Evolutionary conservation across 225 moss, liverwort and hornwort genomes (phyloP), one percentile per base, ranked within the genome.

Genomic region (Sphagnum contortum): DNA sequence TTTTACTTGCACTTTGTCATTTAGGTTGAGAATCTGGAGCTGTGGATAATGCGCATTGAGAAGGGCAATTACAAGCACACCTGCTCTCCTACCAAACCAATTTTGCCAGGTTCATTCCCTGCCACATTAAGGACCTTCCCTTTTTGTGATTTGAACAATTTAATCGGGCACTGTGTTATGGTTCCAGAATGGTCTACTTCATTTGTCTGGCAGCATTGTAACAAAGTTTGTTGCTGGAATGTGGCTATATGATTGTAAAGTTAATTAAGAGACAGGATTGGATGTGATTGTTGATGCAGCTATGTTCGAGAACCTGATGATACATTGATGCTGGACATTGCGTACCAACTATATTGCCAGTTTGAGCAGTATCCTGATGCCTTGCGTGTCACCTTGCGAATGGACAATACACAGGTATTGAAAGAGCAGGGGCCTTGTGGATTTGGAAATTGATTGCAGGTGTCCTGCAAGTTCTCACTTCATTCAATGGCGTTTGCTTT

Each of bases 221-320:
- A n/a, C n/a, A n/a, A n/a, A n/a, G n/a, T n/a, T n/a, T n/a, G n/a
- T n/a, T n/a, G n/a, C n/a, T n/a, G n/a, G n/a, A n/a, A n/a, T n/a
- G n/a, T n/a, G n/a, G n/a, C n/a, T n/a, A n/a, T n/a, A n/a, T n/a
- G n/a, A n/a, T n/a, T n/a, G n/a, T n/a, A n/a, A n/a, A n/a, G n/a
- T n/a, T n/a, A n/a, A n/a, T n/a, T n/a, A n/a, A n/a, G n/a, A 9
- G 10, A 5, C 47, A 48, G 48, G 9, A 12, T 8, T 66, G 59
- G 4, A n/a, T n/a, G n/a, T n/a, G 6, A 61, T 48, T 44, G 61
- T 29, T 65, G 60, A 66, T 80, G 83, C 86, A 96, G 90, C 76
- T 98, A 92, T 69, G 90, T 98, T 67, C 92, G 88, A 46, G 96
- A 92, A 79, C 96, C 90, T 64, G 92, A 98, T 69, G 96, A 98